These are phyloP conservation scores for Microstegium vimineum DNA, from an alignment of 176 grass and related monocot genomes.

Conservation along the genomic window DNA sequence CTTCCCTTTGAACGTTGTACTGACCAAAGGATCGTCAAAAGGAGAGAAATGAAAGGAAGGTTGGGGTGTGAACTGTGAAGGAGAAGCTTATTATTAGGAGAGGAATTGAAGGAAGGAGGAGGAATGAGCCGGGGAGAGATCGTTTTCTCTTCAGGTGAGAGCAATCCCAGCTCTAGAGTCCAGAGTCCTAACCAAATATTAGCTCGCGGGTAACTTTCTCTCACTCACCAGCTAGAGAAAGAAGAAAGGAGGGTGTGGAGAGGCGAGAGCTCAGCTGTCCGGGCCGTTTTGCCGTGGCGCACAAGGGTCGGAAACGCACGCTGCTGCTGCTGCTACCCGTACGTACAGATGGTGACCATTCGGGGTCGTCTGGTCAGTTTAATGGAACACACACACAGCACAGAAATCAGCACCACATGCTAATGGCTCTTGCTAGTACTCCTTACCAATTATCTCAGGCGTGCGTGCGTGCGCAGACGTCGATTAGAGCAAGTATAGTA, in stretches of 20 bases:
- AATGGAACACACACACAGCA: background rate
- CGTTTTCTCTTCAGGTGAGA: too few species aligned
- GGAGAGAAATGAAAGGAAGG: background rate
- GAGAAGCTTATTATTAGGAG: background rate
- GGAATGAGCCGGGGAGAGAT: too few species aligned
- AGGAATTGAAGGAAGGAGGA: too few species aligned
- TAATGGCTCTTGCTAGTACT: background rate
- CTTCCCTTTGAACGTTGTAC: background rate
- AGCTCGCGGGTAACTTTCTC: slow-evolving; percentile 40
- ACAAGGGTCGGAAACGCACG: slow-evolving; percentile 24
- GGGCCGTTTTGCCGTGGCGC: slow-evolving; percentile 20
- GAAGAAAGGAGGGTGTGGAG: background rate
- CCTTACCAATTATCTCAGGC: background rate
- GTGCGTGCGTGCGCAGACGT: background rate
- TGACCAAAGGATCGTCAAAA: background rate
- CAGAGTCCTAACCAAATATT: slow-evolving; percentile 31
- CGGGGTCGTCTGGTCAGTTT: background rate
- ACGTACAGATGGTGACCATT: slow-evolving; percentile 17
- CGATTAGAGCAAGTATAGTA: too few species aligned
- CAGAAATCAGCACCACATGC: background rate
- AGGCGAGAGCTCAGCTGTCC: background rate
- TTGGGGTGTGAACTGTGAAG: background rate
- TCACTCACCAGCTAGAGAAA: background rate
- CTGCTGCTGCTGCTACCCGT: background rate
- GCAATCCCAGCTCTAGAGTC: background rate